Evolutionary conservation across 768 basidiomycete species (phyloP).

Genomic region (Paxillus ammoniavirescens): DNA sequence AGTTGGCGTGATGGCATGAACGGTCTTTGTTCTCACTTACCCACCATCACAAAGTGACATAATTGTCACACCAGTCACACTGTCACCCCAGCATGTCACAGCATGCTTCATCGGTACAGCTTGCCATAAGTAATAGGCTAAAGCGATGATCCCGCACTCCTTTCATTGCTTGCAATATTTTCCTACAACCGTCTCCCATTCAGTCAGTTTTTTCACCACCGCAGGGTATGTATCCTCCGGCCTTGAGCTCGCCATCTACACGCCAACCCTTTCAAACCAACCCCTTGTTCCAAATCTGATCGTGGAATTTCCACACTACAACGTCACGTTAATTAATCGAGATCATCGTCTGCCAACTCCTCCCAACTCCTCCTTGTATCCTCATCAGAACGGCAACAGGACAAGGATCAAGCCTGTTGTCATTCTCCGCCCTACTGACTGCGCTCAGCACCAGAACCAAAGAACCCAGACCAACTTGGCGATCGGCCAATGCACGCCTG

Average conservation of each 20-base stretch:
- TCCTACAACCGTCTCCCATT: too few relatives aligned
- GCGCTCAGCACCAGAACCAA: neutral
- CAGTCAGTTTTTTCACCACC: neutral
- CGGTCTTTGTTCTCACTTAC: conserved; percentile 26
- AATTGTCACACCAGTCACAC: conserved; percentile 18
- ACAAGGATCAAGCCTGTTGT: too few relatives aligned
- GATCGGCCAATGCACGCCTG: neutral
- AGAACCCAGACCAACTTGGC: neutral
- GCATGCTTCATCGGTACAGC: conserved; percentile 4
- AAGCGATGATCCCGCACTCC: too few relatives aligned
- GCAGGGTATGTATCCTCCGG: neutral
- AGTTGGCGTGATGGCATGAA: conserved; percentile 9
- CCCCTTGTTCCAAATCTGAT: conserved; percentile 14
- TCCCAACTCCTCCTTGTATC: neutral
- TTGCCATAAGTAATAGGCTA: too few relatives aligned
- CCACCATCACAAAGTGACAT: neutral
- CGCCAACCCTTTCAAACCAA: neutral
- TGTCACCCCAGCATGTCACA: neutral
- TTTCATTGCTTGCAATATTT: too few relatives aligned
- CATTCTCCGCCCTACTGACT: too few relatives aligned
- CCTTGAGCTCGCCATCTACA: too few relatives aligned
- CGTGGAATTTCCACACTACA: neutral
- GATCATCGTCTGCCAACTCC: neutral
- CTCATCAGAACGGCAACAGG: too few relatives aligned
- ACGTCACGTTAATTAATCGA: conserved; percentile 1